Conservation (phyloP, 495 filamentous ascomycete genomes). For the Evernia prunastri region DNA sequence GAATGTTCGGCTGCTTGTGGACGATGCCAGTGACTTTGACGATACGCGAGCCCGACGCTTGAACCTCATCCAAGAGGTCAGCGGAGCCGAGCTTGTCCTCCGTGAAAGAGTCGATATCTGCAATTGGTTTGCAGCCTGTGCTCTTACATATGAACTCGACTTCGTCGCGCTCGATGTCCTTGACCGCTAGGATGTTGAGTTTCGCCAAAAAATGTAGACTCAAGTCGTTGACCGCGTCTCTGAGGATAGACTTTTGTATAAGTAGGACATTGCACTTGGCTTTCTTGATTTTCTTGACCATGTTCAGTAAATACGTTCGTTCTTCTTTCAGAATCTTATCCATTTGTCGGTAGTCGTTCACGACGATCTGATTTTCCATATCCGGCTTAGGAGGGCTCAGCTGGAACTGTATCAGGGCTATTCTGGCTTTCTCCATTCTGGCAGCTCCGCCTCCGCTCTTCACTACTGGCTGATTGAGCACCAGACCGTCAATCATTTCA, state of each 20-base stretch:
- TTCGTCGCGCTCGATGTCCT: slow-evolving; percentile 97
- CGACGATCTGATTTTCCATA: slow-evolving; percentile 98
- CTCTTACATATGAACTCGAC: slow-evolving; percentile 98
- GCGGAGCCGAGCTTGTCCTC: slow-evolving; percentile 98
- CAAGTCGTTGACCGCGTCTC: slow-evolving; percentile 96
- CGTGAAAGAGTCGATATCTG: slow-evolving; percentile 96
- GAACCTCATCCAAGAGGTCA: slow-evolving; percentile 88
- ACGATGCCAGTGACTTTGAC: slow-evolving; percentile 90
- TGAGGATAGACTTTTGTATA: slow-evolving; percentile 96
- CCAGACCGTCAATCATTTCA: slow-evolving; percentile 92
- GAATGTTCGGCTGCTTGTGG: slow-evolving; percentile 49
- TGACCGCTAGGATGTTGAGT: slow-evolving; percentile 88
- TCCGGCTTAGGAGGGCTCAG: slow-evolving; percentile 96
- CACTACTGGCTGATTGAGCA: slow-evolving; percentile 85
- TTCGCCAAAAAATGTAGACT: slow-evolving; percentile 96
- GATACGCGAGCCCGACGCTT: slow-evolving; percentile 77
- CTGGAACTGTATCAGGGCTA: slow-evolving; percentile 97
- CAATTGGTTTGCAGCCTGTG: slow-evolving; percentile 97
- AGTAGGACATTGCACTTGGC: slow-evolving; percentile 98
- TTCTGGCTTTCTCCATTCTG: slow-evolving; percentile 93
- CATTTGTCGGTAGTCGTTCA: slow-evolving; percentile 99
- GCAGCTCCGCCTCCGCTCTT: slow-evolving; percentile 89
- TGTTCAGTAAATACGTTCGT: slow-evolving; percentile 92
- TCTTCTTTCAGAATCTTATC: slow-evolving; percentile 99
- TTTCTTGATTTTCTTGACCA: slow-evolving; percentile 99